Evolutionary conservation across 1,139 yeast species (phyloP).

Genomic region (Geotrichum fermentans): DNA sequence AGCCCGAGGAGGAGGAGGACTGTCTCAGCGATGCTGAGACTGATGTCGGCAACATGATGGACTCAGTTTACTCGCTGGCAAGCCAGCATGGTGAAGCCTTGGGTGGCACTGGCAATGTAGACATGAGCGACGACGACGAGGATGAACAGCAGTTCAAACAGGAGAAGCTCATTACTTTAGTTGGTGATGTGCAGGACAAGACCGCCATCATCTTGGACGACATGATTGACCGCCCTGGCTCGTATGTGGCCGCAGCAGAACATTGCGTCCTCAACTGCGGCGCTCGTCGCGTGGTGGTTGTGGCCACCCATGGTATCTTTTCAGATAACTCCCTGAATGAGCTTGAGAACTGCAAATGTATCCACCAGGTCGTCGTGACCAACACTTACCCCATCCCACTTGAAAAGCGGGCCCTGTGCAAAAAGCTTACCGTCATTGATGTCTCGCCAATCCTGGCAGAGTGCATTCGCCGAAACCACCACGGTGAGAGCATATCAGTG

Average conservation of each 20-base stretch:
- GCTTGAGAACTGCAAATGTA: constrained; percentile 70
- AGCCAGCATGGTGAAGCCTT: constrained; percentile 44
- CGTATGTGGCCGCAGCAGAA: constrained; percentile 96
- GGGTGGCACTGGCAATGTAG: constrained; percentile 81
- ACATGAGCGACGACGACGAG: constrained; percentile 65
- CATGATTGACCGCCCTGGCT: constrained; percentile 91
- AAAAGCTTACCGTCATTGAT: constrained; percentile 80
- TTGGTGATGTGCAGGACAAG: constrained; percentile 88
- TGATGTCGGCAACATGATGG: constrained; percentile 16
- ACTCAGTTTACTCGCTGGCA: constrained; percentile 18
- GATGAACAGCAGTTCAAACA: constrained; percentile 43
- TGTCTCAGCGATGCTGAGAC: constrained; percentile 19
- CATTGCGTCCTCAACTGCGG: constrained; percentile 93
- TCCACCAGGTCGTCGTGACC: constrained; percentile 87
- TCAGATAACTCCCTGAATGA: constrained; percentile 80
- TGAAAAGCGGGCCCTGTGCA: constrained; percentile 51
- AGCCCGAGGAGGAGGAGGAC: constrained; percentile 23
- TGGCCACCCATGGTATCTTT: constrained; percentile 95
- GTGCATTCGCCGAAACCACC: constrained; percentile 96
- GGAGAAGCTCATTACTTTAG: constrained; percentile 89
- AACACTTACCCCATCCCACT: constrained; percentile 87
- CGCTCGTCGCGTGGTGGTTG: constrained; percentile 81
- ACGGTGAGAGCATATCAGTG: constrained; percentile 92
- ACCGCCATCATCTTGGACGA: constrained; percentile 94
- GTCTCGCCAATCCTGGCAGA: constrained; percentile 95